A percentile compares a stretch with the other conserved stretches of the same genome.
Evolutionary conservation across 1,139 yeast genomes (phyloP).

Genomic region (Suhomyces bokatorum): DNA sequence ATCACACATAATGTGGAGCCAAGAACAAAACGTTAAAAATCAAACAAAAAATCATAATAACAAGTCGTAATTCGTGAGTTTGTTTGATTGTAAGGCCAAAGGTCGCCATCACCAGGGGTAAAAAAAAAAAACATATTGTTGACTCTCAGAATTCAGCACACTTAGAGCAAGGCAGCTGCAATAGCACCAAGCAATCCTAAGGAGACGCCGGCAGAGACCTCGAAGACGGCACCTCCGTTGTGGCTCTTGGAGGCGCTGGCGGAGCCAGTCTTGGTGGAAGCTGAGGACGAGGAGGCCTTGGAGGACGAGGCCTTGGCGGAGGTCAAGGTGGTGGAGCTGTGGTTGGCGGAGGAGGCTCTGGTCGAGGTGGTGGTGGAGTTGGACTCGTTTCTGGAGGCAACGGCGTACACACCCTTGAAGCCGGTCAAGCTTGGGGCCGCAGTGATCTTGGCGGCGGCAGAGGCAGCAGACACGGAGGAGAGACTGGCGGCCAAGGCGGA

Average conservation of each 20-base stretch:
- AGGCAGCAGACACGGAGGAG: slow-evolving; percentile 20
- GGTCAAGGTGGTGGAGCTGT: slow-evolving; percentile 16
- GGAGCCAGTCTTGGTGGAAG: slow-evolving; percentile 7
- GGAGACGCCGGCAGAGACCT: slow-evolving; percentile 39
- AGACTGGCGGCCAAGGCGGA: slow-evolving; percentile 16
- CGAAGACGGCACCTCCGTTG: slow-evolving; percentile 37
- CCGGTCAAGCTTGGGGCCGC: slow-evolving; percentile 28
- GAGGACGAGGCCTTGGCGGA: slow-evolving; percentile 1
- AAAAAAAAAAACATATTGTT: slow-evolving; percentile 3
- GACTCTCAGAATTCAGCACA: slow-evolving; percentile 3
- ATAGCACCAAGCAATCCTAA: slow-evolving; percentile 54
- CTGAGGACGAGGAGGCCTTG: slow-evolving; percentile 1
- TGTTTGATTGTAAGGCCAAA: slow-evolving; percentile 4
- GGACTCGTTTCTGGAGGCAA: slow-evolving; percentile 39
- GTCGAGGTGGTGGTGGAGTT: slow-evolving; percentile 22
- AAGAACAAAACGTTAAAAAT: slow-evolving; percentile 2
- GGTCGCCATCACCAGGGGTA: slow-evolving; percentile 4
- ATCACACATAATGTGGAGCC: slow-evolving; percentile 10
- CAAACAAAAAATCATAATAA: slow-evolving; percentile 10
- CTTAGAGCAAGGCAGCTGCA: slow-evolving; percentile 49
- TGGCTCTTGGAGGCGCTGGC: slow-evolving; percentile 18
- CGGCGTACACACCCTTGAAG: slow-evolving; percentile 48
- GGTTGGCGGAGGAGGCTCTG: slow-evolving; percentile 19
- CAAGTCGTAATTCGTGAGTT: slow-evolving; percentile 7
- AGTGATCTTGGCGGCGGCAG: slow-evolving; percentile 20